Evolutionary conservation across 441 rosid genomes (phyloP).

Genomic region (Bocquillonia castaneifolia): DNA sequence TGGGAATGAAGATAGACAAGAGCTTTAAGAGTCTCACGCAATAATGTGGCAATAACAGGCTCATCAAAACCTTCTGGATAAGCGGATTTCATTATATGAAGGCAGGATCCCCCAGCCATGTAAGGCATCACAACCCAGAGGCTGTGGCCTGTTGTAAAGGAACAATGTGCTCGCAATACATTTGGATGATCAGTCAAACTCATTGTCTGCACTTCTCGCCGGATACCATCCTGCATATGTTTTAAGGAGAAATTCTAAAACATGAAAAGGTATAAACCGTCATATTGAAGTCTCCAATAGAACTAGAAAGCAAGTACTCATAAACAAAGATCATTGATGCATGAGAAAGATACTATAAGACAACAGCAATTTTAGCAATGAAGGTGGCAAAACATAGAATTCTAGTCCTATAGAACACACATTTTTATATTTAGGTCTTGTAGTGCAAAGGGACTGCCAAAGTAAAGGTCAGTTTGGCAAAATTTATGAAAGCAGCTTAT

Average conservation of each 20-base stretch:
- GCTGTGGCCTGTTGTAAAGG: conserved; percentile 73
- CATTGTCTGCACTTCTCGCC: conserved; percentile 97
- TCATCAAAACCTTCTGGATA: conserved; percentile 93
- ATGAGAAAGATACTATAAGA: neutral
- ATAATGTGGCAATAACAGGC: conserved; percentile 77
- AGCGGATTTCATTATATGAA: conserved; percentile 87
- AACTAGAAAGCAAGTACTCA: conserved; percentile 9
- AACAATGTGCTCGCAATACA: conserved; percentile 88
- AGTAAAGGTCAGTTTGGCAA: too few species aligned
- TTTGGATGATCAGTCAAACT: conserved; percentile 88
- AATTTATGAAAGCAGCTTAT: too few species aligned
- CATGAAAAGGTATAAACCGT: conserved; percentile 4
- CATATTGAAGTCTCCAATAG: neutral
- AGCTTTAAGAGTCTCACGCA: conserved; percentile 91
- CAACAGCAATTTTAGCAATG: neutral
- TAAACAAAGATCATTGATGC: conserved; percentile 9
- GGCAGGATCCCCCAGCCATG: conserved; percentile 98
- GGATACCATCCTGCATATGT: conserved; percentile 80
- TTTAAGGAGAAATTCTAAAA: conserved; percentile 3
- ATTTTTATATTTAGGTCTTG: neutral
- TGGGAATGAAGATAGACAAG: conserved; percentile 94
- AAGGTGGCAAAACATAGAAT: neutral
- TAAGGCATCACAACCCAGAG: conserved; percentile 99
- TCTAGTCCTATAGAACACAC: neutral
- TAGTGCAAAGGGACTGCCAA: conserved; percentile 3